Evolutionary conservation across 805 yeast species (phyloP).

Genomic region (Naumovozyma dairenensis): DNA sequence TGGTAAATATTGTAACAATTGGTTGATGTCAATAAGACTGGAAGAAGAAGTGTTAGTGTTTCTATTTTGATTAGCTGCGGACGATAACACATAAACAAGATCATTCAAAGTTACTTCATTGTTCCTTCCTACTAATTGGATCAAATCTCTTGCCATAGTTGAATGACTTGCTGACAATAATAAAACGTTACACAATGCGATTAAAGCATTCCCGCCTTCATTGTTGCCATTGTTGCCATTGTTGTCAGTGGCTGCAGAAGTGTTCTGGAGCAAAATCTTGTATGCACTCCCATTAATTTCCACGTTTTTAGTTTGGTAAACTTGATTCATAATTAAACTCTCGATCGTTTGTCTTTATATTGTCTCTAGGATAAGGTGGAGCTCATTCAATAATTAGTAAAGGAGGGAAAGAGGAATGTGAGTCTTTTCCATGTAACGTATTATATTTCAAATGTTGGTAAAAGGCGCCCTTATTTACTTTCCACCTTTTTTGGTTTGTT

Average conservation of each 20-base stretch:
- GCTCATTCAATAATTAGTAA: too few relatives aligned
- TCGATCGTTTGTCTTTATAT: too few relatives aligned
- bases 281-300: constrained; percentile 28
- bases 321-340: constrained; percentile 10
- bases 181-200: constrained; percentile 66
- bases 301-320: constrained; percentile 17
- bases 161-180: constrained; percentile 36
- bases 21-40: constrained; percentile 31
- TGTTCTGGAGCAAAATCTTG: constrained; percentile 61
- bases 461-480: background rate
- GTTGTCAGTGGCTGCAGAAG: too few relatives aligned
- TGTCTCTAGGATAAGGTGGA: too few relatives aligned
- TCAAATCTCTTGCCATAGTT: constrained; percentile 9
- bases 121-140: constrained; percentile 26
- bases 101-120: constrained; percentile 30
- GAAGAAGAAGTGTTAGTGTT: constrained; percentile 18
- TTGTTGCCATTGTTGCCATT: constrained; percentile 54
- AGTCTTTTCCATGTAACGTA: too few relatives aligned
- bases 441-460: background rate
- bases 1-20: constrained; percentile 49
- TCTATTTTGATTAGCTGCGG: constrained; percentile 31
- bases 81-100: constrained; percentile 43
- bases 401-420: too few relatives aligned
- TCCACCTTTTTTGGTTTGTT: background rate
- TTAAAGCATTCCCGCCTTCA: constrained; percentile 74